Base-by-base conservation (phyloP, 1,284 basidiomycete species). In the Tilletia caries region DNA sequence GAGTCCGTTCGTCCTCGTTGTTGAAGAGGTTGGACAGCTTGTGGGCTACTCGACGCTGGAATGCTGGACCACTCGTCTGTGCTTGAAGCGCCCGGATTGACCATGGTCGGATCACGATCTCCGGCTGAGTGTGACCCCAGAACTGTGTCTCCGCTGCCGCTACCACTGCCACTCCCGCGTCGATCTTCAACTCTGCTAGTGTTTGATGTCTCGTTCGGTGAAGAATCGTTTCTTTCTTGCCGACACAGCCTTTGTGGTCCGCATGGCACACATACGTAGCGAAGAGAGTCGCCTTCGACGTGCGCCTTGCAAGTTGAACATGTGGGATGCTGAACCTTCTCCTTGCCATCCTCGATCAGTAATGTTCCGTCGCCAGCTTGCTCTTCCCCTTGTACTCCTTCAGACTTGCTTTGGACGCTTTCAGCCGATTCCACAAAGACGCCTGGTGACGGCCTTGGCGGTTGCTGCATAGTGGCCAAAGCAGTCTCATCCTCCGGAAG, bases 221-320 rank as follows among this genome's bases (percentile, higher is more conserved):
- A 41, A 41, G 37, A 41, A 10, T 41, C 37, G 8, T 41, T 41
- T 41, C 37, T 41, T 41, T n/a, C n/a, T n/a, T n/a, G n/a, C n/a
- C n/a, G n/a, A n/a, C n/a, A n/a, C n/a, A n/a, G n/a, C 37, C 64
- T 43, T 3, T 37, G 20, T 13, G 64, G 64, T 15, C 64, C 64
- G 41, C 64, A 65, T 13, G 37, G 20, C 12, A 25, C 64, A 25
- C 64, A 65, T 10, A 65, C 64, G 37, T 65, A 65, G 3, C 64
- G 33, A 33, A 65, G 29, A 18, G 64, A 65, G 41, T 65, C 64
- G 37, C 33, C 64, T 25, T 41, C 41, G n/a, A 65, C 18, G 18
- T 43, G n/a, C 20, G 13, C 3, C 6, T 8, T 27, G 25, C 64
- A 65, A n/a, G 10, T 65, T 2, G 64, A 44, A 44, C 64, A 65